Conservation (phyloP, 305 asterid genomes). For the Solanum chacoense region DNA sequence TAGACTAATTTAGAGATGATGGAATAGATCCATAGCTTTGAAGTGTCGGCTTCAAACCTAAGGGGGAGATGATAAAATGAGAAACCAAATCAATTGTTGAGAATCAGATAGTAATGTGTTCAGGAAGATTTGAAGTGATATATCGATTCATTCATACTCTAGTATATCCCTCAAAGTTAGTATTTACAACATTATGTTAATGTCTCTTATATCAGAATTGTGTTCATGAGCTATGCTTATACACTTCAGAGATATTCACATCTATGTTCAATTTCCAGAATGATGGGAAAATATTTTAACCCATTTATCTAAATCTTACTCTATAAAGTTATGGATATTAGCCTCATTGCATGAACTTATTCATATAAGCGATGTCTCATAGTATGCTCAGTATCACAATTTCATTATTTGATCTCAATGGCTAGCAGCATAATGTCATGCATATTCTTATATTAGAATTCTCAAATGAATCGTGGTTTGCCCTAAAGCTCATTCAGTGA, state of each 20-base stretch:
- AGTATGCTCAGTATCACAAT: neutral
- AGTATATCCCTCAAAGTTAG: neutral
- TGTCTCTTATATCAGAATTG: neutral
- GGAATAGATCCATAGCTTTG: neutral
- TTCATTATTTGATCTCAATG: neutral
- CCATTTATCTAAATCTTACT: neutral
- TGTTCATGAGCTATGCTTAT: neutral
- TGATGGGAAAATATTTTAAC: neutral
- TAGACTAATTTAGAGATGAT: neutral
- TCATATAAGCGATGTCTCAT: neutral
- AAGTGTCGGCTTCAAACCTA: neutral
- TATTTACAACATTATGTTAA: neutral
- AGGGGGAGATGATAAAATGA: neutral
- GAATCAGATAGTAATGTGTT: neutral
- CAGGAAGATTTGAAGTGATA: neutral
- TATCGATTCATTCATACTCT: neutral
- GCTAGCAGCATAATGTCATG: neutral
- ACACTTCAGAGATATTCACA: neutral
- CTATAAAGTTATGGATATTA: neutral
- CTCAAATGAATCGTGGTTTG: neutral
- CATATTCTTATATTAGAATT: neutral
- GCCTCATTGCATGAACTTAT: neutral
- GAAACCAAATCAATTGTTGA: neutral
- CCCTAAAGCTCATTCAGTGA: neutral
- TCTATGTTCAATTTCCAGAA: neutral